A percentile compares a stretch with the other conserved stretches of the same genome.
phyloP scores from a whole-genome alignment of 805 yeast species.

The Barnettozyma californica region DNA sequence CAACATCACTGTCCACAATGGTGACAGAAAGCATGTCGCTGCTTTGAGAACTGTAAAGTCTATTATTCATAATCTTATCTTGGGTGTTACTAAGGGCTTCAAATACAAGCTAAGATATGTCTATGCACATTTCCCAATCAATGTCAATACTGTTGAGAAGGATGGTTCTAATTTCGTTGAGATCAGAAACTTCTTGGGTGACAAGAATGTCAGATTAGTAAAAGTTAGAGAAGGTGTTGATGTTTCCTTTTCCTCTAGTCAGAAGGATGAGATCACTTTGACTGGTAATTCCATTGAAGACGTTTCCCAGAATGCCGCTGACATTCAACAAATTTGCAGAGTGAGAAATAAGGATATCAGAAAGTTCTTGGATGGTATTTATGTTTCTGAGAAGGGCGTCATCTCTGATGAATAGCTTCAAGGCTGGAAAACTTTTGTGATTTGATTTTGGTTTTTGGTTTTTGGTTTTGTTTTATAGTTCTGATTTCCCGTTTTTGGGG shows the following conservation, averaged over 20 bases:
- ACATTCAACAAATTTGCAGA: slow-evolving; percentile 95
- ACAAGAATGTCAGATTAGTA: slow-evolving; percentile 91
- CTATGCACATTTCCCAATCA: slow-evolving; percentile 99
- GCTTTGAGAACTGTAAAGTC: slow-evolving; percentile 98
- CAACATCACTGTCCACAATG: slow-evolving; percentile 93
- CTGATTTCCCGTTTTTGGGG: not conserved
- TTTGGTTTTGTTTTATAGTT: slow-evolving; percentile 3
- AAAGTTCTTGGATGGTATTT: slow-evolving; percentile 99
- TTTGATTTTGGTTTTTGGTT: not conserved
- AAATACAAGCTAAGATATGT: slow-evolving; percentile 99
- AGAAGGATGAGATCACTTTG: slow-evolving; percentile 92
- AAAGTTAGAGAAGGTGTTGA: slow-evolving; percentile 85
- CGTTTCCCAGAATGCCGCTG: slow-evolving; percentile 98
- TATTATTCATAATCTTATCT: slow-evolving; percentile 86
- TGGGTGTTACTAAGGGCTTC: slow-evolving; percentile 99
- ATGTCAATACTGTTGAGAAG: slow-evolving; percentile 83
- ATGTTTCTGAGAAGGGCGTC: slow-evolving; percentile 93
- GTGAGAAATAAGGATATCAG: slow-evolving; percentile 99
- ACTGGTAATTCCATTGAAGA: slow-evolving; percentile 95
- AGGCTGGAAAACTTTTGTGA: not conserved
- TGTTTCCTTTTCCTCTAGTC: slow-evolving; percentile 72
- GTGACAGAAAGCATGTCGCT: slow-evolving; percentile 99
- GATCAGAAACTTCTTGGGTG: slow-evolving; percentile 99
- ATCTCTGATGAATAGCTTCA: slow-evolving; percentile 48
- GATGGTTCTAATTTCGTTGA: slow-evolving; percentile 75